These are phyloP conservation scores for Fulvia fulva DNA, from an alignment of 2,329 filamentous ascomycete genomes.

Conservation along the genomic window DNA sequence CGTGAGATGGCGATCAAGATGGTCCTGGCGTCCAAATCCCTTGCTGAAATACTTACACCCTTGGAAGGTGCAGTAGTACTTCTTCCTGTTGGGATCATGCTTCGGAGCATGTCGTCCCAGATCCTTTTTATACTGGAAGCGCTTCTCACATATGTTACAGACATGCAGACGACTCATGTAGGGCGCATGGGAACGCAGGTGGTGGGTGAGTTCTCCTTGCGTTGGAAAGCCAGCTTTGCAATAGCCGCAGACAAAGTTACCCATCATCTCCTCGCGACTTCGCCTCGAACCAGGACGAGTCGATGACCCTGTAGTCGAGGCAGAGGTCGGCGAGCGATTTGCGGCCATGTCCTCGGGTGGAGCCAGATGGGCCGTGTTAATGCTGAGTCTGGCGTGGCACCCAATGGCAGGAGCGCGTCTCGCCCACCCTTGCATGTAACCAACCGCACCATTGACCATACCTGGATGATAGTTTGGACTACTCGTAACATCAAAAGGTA, in stretches of 20 bases:
- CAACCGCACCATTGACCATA: not conserved
- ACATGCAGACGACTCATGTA: slow-evolving; percentile 21
- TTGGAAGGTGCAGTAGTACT: slow-evolving; percentile 15
- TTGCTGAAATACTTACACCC: slow-evolving; percentile 20
- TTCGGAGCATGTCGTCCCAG: slow-evolving; percentile 18
- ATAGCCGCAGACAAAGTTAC: slow-evolving; percentile 14
- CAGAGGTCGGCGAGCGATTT: slow-evolving; percentile 19
- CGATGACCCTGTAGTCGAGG: slow-evolving; percentile 18
- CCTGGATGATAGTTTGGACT: slow-evolving; percentile 12
- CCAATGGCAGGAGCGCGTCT: slow-evolving; percentile 10
- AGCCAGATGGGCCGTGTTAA: slow-evolving; percentile 15
- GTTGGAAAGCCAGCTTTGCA: slow-evolving; percentile 19
- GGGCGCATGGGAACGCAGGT: slow-evolving; percentile 19
- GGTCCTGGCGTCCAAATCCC: slow-evolving; percentile 22
- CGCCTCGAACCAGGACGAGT: slow-evolving; percentile 11
- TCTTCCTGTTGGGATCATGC: slow-evolving; percentile 20
- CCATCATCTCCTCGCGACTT: slow-evolving; percentile 10
- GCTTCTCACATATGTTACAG: slow-evolving; percentile 18
- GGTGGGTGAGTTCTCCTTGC: slow-evolving; percentile 20
- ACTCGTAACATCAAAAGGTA: slow-evolving; percentile 8
- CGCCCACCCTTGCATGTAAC: slow-evolving; percentile 18
- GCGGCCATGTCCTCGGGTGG: slow-evolving; percentile 6
- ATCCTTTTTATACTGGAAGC: slow-evolving; percentile 24
- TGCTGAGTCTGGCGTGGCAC: slow-evolving; percentile 6
- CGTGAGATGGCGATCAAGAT: slow-evolving; percentile 19